Evolutionary conservation across 2,329 filamentous ascomycete species (phyloP).

Genomic region (Aureobasidium sp.): DNA sequence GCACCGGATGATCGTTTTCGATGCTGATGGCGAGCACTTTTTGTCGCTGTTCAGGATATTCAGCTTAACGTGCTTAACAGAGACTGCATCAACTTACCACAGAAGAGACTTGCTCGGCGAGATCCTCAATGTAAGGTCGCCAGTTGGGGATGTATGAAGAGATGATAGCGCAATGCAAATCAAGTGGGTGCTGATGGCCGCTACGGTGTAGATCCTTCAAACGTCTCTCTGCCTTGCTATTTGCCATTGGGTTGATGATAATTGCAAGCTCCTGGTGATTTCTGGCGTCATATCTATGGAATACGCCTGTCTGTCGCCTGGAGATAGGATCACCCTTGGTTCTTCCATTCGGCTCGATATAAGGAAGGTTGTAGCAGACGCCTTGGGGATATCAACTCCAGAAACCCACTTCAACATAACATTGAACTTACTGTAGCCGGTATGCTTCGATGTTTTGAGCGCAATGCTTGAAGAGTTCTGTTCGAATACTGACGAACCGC

Average conservation of each 20-base stretch:
- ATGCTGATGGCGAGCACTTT: not conserved
- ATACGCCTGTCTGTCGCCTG: not conserved
- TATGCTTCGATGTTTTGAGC: not conserved
- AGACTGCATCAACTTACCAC: too few species aligned
- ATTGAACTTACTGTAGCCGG: not conserved
- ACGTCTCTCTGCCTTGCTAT: not conserved
- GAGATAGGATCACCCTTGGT: not conserved
- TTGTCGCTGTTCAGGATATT: not conserved
- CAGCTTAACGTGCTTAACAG: too few species aligned
- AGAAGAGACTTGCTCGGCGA: not conserved
- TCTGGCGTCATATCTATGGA: not conserved
- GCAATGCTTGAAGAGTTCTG: not conserved
- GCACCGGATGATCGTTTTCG: not conserved
- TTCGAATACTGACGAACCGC: not conserved
- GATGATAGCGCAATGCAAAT: not conserved
- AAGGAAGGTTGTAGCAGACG: not conserved
- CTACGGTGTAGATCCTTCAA: too few species aligned
- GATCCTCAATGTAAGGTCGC: not conserved
- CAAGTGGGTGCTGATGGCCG: not conserved
- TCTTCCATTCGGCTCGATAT: not conserved
- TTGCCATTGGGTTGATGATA: not conserved
- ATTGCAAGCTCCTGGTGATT: not conserved
- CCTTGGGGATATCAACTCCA: not conserved
- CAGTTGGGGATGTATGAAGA: not conserved
- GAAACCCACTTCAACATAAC: too few species aligned